Base-by-base conservation (phyloP, 1,284 basidiomycete species). In the Rhizoctonia solani region DNA sequence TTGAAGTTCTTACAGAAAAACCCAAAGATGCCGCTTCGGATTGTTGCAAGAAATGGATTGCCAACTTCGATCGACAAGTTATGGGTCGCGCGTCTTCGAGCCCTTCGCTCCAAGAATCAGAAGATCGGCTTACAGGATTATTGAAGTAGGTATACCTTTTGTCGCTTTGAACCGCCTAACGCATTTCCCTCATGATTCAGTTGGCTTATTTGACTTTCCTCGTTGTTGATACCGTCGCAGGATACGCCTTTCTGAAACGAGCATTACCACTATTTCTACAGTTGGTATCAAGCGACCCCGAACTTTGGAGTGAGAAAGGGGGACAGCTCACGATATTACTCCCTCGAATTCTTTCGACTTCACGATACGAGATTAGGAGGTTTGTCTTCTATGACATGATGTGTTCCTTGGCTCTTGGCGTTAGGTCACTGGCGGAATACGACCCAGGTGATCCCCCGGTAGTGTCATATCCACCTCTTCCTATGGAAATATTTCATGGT, bases 381-480 rank as follows among this genome's bases (percentile, higher is more conserved):
- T 65, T 65, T 29, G 59, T 65, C 2, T 65, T 53, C 19, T 65
- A 65, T 23, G 49, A 65, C 14, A 65, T 32, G 0, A 65, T 53
- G 25, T 39, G 16, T 4, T 23, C 59, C 1, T 32, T 65, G 11
- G 37, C 32, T 11, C 34, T 65, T 6, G 49, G 59, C 14, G 25
- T 53, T 14, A 23, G 49, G n/a, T 39, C 34, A 9, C 37, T 65
- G 11, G 37, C 39, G 13, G 37, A 65, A n/a, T 65, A 65, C 25
- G 49, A 65, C 27, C 8, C n/a, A 6, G 25, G 49, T 19, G 49
- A 42, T 14, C 32, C 25, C 14, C 49, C 25, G 3, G 50, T 41
- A 4, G 19, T 55, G 6, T 29, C 54, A 21, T 32, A 29, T 30
- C 4, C n/a, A 25, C 4, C 37, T 1, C 8, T 13, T 8, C 49